phyloP scores from a whole-genome alignment of 2,329 filamentous ascomycete species.

The Metarhizium album region DNA sequence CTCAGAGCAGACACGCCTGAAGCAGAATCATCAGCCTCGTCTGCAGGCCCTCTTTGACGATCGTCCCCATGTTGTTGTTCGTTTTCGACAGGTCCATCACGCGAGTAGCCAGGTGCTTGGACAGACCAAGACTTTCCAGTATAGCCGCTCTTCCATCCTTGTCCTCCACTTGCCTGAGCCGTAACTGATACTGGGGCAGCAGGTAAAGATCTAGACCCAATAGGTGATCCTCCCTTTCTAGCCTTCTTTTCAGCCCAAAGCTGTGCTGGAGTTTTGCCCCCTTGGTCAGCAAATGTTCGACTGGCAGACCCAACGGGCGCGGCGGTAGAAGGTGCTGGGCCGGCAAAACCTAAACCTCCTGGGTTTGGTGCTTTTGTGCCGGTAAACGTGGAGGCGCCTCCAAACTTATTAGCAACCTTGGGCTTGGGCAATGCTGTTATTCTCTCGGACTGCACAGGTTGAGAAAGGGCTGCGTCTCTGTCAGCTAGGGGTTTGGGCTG shows the following conservation, averaged over 20 bases:
- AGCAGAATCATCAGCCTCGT: slow-evolving; percentile 42
- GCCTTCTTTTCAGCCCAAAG: slow-evolving; percentile 98
- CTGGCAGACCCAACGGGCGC: slow-evolving; percentile 67
- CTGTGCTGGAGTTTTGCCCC: slow-evolving; percentile 92
- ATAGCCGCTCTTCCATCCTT: slow-evolving; percentile 87
- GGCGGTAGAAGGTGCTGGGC: slow-evolving; percentile 41
- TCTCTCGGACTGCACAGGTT: slow-evolving; percentile 55
- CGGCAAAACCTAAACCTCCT: slow-evolving; percentile 53
- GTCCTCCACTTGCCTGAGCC: slow-evolving; percentile 59
- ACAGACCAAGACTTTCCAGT: slow-evolving; percentile 86
- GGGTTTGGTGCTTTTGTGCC: slow-evolving; percentile 87
- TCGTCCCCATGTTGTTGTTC: slow-evolving; percentile 54
- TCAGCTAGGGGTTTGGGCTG: slow-evolving; percentile 59
- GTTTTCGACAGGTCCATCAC: slow-evolving; percentile 39
- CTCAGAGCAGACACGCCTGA: slow-evolving; percentile 64
- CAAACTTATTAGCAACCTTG: slow-evolving; percentile 86
- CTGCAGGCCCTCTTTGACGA: slow-evolving; percentile 30
- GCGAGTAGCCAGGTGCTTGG: slow-evolving; percentile 55
- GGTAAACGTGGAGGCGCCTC: slow-evolving; percentile 57
- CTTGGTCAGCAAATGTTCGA: slow-evolving; percentile 87
- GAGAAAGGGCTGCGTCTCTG: slow-evolving; percentile 61
- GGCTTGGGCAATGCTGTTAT: slow-evolving; percentile 86
- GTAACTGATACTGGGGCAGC: slow-evolving; percentile 42
- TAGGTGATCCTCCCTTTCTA: slow-evolving; percentile 50
- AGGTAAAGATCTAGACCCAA: slow-evolving; percentile 31